Base-by-base conservation (phyloP, 768 basidiomycete genomes). In the Naganishia onofrii region DNA sequence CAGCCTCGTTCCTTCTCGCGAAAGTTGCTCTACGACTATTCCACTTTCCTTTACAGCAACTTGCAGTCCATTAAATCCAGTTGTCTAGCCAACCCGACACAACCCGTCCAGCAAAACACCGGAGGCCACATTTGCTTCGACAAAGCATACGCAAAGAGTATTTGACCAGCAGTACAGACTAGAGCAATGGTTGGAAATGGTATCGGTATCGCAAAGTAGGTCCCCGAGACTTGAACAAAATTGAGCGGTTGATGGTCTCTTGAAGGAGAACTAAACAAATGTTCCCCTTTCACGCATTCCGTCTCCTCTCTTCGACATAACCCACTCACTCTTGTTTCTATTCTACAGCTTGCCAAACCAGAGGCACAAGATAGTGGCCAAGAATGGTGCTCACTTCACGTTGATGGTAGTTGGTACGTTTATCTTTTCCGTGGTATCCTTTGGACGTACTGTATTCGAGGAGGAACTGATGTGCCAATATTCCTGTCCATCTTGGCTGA, bases 351-450 rank as follows among this genome's bases (percentile, higher is more conserved):
- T 99, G 75, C 96, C 95, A 63, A 98, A 97, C 86, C 96, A 98
- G 87, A 89, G 91, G 85, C 96, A 99, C 85, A 97, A 97, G 86
- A 98, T 98, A 80, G 93, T 98, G 73, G 94, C 93, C 72, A 95
- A 97, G 85, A 89, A 86, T 78, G 96, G 96, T 71, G 92, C 90
- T 8, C 94, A 97, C 84, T 97, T 97, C 84, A 98, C 96, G 69
- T 87, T 99, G 78, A 99, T 99, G 96, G 96, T 97, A 54, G 94
- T 97, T 71, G 96, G 96, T 70, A 26, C 31, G 68, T 69, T 38
- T 21, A 19, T 21, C 8, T n/a, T 34, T 51, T n/a, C 48, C 23
- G 1, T 21, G 13, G 21, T 7, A 26, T 51, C 15, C n/a, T 51
- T 51, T 51, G 2, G 12, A n/a, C 48, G n/a, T 4, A 51, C 23